Conservation (phyloP, 345 rosid genomes). For the Aurinia saxatilis region DNA sequence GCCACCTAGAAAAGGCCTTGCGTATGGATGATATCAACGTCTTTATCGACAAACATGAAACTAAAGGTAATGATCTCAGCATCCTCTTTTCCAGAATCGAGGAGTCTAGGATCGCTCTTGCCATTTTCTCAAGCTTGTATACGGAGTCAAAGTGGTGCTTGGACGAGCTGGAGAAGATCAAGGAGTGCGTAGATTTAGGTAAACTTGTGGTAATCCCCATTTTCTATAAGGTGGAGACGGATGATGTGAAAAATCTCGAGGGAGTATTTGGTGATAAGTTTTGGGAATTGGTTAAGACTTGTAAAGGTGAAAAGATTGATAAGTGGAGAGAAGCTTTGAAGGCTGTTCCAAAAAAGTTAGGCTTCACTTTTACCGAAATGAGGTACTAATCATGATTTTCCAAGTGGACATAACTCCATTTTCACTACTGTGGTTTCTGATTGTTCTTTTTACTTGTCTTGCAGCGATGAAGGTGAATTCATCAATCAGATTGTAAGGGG, state of each 20-base stretch:
- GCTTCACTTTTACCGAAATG: not conserved
- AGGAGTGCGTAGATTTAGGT: not conserved
- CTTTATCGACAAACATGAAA: not conserved
- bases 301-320: not conserved
- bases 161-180: not conserved
- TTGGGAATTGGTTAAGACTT: not conserved
- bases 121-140: not conserved
- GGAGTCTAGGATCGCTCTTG: not conserved
- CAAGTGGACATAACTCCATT: not conserved
- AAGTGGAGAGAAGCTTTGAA: not conserved
- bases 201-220: not conserved
- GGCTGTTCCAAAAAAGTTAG: not conserved
- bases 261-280: constrained; percentile 4
- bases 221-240: not conserved
- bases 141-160: not conserved
- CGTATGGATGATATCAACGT: not conserved
- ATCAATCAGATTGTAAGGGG: not conserved
- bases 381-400: not conserved
- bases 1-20: not conserved
- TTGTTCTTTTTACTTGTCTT: not conserved
- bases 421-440: not conserved
- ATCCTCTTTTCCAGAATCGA: not conserved
- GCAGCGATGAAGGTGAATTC: not conserved
- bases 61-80: not conserved
- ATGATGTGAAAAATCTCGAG: not conserved